These are phyloP conservation scores for Triticum aestivum DNA, from an alignment of 176 grass and related monocot genomes.

Conservation along the genomic window IWGSC_CS_RefSeq_v2.1 NC_057810.1:714102259-714102758, in stretches of 20 bases:
- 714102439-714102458: not conserved
- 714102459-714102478: not conserved
- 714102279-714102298: too few relatives aligned
- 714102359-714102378: too few relatives aligned
- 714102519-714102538: too few relatives aligned
- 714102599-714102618: not conserved
- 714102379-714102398: not conserved
- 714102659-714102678: not conserved
- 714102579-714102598: not conserved
- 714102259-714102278: too few relatives aligned
- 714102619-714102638: not conserved
- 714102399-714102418: not conserved
- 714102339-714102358: not conserved
- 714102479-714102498: too few relatives aligned
- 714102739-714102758: not conserved
- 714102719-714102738: not conserved
- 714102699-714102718: not conserved
- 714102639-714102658: not conserved
- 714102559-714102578: too few relatives aligned
- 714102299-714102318: too few relatives aligned
- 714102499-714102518: too few relatives aligned
- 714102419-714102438: not conserved
- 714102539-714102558: too few relatives aligned
- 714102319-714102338: rapidly evolving
- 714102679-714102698: not conserved